Evolutionary conservation across 805 yeast species (phyloP).

Genomic region (Candida vartiovaarae): DNA sequence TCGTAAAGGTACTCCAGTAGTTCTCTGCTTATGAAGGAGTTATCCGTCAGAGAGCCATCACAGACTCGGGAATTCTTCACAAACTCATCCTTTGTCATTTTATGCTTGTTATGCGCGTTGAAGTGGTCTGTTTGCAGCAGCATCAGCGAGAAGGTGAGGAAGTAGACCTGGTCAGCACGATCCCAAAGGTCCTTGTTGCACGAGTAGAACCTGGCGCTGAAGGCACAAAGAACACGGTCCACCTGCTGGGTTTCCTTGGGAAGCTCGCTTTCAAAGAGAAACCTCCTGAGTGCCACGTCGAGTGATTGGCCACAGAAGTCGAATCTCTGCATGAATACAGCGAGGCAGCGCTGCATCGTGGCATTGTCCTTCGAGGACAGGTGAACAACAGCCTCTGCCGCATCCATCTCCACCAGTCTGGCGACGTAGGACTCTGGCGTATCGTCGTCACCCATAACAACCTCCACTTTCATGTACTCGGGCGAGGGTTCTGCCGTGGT

Average conservation of each 20-base stretch:
- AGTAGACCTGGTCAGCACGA: constrained; percentile 48
- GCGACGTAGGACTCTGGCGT: constrained; percentile 22
- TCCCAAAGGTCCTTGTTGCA: constrained; percentile 24
- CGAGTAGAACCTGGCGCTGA: constrained; percentile 43
- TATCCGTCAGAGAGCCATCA: constrained; percentile 18
- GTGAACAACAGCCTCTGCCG: constrained; percentile 25
- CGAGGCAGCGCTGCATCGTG: constrained; percentile 22
- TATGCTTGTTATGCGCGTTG: constrained; percentile 57
- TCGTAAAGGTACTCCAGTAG: constrained; percentile 55
- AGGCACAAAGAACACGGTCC: constrained; percentile 55
- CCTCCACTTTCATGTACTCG: constrained; percentile 4
- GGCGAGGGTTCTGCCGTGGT: constrained; percentile 1
- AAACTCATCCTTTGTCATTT: constrained; percentile 61
- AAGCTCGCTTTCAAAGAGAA: constrained; percentile 49
- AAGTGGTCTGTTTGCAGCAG: constrained; percentile 72
- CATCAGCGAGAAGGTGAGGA: constrained; percentile 55
- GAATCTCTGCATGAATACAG: constrained; percentile 30
- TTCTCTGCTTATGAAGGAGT: constrained; percentile 29
- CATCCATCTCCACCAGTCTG: constrained; percentile 22
- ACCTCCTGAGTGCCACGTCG: constrained; percentile 57
- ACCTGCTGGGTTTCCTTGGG: constrained; percentile 76
- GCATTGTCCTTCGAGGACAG: constrained; percentile 25
- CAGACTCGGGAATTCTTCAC: constrained; percentile 38
- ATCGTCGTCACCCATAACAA: constrained; percentile 22
- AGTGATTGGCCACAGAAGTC: constrained; percentile 49